phyloP scores from a whole-genome alignment of 1,284 basidiomycete species.

The Ustilago sp. region DNA sequence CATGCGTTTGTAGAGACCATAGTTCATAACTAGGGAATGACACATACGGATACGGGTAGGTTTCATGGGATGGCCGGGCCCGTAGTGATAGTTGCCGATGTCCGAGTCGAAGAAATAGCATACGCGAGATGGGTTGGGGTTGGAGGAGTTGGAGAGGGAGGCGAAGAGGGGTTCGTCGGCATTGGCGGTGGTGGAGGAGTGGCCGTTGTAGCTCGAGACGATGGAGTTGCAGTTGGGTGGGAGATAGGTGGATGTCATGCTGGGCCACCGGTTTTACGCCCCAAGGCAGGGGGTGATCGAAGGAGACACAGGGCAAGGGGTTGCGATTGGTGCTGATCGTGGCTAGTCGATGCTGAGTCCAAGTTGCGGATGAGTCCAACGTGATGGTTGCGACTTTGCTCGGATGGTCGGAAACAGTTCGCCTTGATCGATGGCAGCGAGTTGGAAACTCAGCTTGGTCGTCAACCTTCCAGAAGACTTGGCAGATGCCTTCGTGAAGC shows the following conservation, averaged over 20 bases:
- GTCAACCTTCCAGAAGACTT: too few relatives aligned
- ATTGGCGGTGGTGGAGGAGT: slow-evolving; percentile 15
- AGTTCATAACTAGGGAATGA: slow-evolving; percentile 99
- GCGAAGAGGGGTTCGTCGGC: slow-evolving; percentile 49
- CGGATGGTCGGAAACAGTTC: neutral
- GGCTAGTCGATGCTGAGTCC: too few relatives aligned
- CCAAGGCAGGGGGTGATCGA: neutral
- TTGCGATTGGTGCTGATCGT: neutral
- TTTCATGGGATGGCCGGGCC: slow-evolving; percentile 80
- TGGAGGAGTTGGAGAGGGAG: slow-evolving; percentile 48
- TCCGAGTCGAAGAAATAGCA: slow-evolving; percentile 82
- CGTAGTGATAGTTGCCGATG: slow-evolving; percentile 98
- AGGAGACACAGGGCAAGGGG: neutral
- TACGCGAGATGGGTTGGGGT: slow-evolving; percentile 58
- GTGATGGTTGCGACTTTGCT: too few relatives aligned
- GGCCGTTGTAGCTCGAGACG: slow-evolving; percentile 37
- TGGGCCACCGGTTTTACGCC: neutral
- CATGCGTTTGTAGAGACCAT: slow-evolving; percentile 76
- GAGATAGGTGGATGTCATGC: slow-evolving; percentile 55
- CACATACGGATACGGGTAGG: slow-evolving; percentile 90
- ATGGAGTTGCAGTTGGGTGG: slow-evolving; percentile 47
- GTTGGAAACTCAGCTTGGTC: too few relatives aligned
- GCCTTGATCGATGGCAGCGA: neutral
- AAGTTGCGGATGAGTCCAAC: too few relatives aligned
- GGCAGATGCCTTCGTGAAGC: too few relatives aligned